Evolutionary conservation across 345 rosid species (phyloP).

Genomic region (Leavenworthia alabamica): DNA sequence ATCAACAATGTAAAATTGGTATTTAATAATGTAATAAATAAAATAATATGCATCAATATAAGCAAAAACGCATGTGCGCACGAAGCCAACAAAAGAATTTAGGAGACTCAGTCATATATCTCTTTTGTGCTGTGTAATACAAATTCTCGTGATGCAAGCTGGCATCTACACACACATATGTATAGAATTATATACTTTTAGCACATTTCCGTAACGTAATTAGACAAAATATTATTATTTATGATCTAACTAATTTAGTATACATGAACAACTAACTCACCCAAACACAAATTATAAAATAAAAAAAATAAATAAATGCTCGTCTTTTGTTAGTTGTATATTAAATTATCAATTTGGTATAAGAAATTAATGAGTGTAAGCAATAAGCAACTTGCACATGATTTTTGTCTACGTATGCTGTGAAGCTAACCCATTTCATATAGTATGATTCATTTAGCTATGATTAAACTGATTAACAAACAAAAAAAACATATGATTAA

Average conservation of each 20-base stretch:
- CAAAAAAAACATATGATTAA: neutral
- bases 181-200: too few species aligned
- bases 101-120: conserved; percentile 3
- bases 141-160: conserved; percentile 14
- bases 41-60: neutral
- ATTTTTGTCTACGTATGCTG: neutral
- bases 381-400: conserved; percentile 1
- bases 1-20: neutral
- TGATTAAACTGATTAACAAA: neutral
- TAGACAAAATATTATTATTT: neutral
- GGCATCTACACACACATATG: too few species aligned
- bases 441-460: neutral
- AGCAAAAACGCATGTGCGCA: conserved; percentile 32
- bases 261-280: neutral
- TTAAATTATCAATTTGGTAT: neutral
- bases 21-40: too few species aligned
- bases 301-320: too few species aligned
- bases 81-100: conserved; percentile 27
- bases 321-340: neutral
- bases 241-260: neutral
- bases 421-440: neutral
- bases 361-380: neutral
- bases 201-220: conserved; percentile 10
- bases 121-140: conserved; percentile 13
- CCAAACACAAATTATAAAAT: neutral